Percentiles rank a stretch among this genome's conserved stretches.
These are phyloP conservation scores for Backusella mclennaniae DNA, from an alignment of 192 early-diverging fungal species.

Conservation along the genomic window DNA sequence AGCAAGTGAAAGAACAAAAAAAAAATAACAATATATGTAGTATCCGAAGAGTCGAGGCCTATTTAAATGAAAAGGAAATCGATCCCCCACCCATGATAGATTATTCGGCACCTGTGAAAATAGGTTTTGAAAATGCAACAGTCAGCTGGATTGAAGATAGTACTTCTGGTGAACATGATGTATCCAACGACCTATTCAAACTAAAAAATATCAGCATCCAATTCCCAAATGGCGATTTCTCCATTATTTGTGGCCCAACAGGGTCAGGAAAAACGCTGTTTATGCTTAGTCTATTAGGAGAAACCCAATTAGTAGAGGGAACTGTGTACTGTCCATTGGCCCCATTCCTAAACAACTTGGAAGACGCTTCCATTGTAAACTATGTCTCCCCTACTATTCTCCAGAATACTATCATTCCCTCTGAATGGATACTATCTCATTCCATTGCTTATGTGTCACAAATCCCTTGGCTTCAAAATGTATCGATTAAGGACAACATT, in stretches of 20 bases:
- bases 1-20: neutral
- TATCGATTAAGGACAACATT: constrained; percentile 75
- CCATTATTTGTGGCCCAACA: neutral
- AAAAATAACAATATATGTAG: constrained; percentile 12
- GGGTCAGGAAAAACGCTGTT: constrained; percentile 75
- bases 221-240: neutral
- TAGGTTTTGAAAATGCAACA: constrained; percentile 39
- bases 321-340: constrained; percentile 33
- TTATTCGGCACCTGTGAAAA: constrained; percentile 11
- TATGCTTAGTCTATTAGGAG: constrained; percentile 79
- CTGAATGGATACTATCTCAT: constrained; percentile 32
- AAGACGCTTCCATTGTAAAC: neutral
- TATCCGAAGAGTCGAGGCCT: constrained; percentile 40
- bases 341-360: neutral
- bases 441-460: constrained; percentile 80
- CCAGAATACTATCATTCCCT: neutral
- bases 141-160: constrained; percentile 49
- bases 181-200: neutral
- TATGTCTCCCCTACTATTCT: neutral
- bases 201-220: neutral
- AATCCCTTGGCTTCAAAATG: constrained; percentile 64
- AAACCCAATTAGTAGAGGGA: constrained; percentile 39
- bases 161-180: neutral
- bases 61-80: constrained; percentile 45
- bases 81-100: constrained; percentile 21